phyloP scores from a whole-genome alignment of 1,139 yeast species.

The Debaryomycetaceae sp. region DNA sequence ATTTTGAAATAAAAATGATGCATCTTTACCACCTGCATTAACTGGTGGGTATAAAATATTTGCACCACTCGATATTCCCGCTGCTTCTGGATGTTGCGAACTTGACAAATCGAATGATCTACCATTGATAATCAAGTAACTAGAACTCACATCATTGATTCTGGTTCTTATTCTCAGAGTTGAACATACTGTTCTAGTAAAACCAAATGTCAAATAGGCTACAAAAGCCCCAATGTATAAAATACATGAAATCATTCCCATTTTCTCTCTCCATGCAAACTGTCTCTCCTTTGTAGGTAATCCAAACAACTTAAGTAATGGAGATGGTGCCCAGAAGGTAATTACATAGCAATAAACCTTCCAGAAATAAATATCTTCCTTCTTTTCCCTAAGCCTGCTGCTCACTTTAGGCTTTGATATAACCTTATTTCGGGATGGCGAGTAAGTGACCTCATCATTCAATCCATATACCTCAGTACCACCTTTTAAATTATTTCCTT shows the following conservation, averaged over 20 bases:
- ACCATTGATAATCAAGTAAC: conserved; percentile 78
- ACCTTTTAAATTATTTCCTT: conserved; percentile 17
- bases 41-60: conserved; percentile 80
- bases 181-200: conserved; percentile 81
- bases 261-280: conserved; percentile 96
- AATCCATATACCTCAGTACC: conserved; percentile 59
- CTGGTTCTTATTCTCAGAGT: conserved; percentile 48
- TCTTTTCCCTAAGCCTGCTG: conserved; percentile 8
- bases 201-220: conserved; percentile 88
- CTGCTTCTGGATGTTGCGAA: conserved; percentile 77
- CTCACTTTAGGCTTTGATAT: conserved; percentile 16
- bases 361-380: conserved; percentile 61
- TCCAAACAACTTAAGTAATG: conserved; percentile 69
- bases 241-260: conserved; percentile 77
- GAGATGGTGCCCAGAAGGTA: conserved; percentile 91
- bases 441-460: conserved; percentile 51
- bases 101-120: conserved; percentile 67
- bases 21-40: conserved; percentile 89
- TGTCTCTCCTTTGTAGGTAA: conserved; percentile 77
- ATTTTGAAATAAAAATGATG: conserved; percentile 85
- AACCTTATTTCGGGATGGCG: conserved; percentile 27
- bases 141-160: conserved; percentile 54
- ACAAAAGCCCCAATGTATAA: conserved; percentile 71
- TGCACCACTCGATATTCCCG: conserved; percentile 66
- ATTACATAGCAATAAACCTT: conserved; percentile 71